Percentiles rank a stretch among this genome's conserved stretches.
These are phyloP conservation scores for Rhizopogon rudus DNA, from an alignment of 768 basidiomycete genomes.

Conservation along the genomic window DNA sequence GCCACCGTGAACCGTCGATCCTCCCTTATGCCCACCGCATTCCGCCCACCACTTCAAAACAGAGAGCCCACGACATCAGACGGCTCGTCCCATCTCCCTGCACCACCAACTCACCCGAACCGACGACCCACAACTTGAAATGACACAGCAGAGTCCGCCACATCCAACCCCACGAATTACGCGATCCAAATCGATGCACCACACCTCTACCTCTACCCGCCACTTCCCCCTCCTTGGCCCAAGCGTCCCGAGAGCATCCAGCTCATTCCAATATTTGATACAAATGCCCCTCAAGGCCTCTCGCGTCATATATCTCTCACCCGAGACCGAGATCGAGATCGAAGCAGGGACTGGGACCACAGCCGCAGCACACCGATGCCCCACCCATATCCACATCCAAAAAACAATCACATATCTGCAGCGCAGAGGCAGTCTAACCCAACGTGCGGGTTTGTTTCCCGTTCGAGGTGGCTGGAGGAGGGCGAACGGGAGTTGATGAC, in stretches of 20 bases:
- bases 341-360: too few relatives aligned
- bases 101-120: constrained; percentile 54
- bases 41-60: constrained; percentile 20
- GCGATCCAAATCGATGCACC: constrained; percentile 54
- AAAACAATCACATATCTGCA: constrained; percentile 36
- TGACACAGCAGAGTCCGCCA: constrained; percentile 17
- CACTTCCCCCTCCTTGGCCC: constrained; percentile 41
- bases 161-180: constrained; percentile 33
- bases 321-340: neutral
- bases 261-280: constrained; percentile 19
- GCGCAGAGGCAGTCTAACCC: constrained; percentile 58
- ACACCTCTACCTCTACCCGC: constrained; percentile 28
- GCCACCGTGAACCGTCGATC: constrained; percentile 22
- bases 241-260: constrained; percentile 66
- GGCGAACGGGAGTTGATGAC: too few relatives aligned
- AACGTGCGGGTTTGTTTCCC: constrained; percentile 49
- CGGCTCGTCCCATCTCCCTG: constrained; percentile 28
- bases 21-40: constrained; percentile 1
- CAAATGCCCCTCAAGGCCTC: constrained; percentile 9
- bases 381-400: constrained; percentile 32
- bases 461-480: constrained; percentile 5
- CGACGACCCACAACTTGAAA: constrained; percentile 31
- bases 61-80: constrained; percentile 21
- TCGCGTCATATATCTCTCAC: constrained; percentile 37
- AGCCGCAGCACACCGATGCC: constrained; percentile 14